These are phyloP conservation scores for Microascus cirrosus DNA, from an alignment of 2,329 filamentous ascomycete genomes.

Conservation along the genomic window DNA sequence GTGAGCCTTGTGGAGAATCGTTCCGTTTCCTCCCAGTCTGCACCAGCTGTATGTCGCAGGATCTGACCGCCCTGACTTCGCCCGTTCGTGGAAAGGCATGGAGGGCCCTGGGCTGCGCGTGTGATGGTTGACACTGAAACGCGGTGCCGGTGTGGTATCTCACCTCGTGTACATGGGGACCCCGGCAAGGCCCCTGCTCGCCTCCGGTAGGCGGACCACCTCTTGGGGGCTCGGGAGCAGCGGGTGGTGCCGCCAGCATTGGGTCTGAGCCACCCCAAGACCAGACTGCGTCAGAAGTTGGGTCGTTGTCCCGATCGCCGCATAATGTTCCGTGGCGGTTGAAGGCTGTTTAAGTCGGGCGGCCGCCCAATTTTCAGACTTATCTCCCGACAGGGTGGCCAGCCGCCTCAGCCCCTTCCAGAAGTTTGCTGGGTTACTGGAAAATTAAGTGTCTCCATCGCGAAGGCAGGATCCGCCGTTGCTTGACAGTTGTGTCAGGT, in stretches of 20 bases:
- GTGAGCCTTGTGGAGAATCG: neutral
- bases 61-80: neutral
- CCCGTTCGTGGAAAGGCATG: neutral
- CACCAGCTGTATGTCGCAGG: neutral
- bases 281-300: neutral
- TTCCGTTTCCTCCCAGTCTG: neutral
- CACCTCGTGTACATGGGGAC: neutral
- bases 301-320: neutral
- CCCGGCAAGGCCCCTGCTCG: neutral
- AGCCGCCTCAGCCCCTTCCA: neutral
- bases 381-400: neutral
- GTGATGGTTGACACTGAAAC: neutral
- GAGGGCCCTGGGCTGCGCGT: neutral
- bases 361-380: neutral
- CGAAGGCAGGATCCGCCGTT: neutral
- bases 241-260: neutral
- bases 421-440: neutral
- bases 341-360: neutral
- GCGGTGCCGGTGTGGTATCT: neutral
- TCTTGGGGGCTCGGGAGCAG: neutral
- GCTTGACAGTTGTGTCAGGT: constrained; percentile 4
- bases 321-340: neutral
- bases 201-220: neutral
- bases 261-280: neutral
- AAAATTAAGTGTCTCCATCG: neutral